Evolutionary conservation across 331 rosid species (phyloP).

Genomic region (Acacia concinna): DNA sequence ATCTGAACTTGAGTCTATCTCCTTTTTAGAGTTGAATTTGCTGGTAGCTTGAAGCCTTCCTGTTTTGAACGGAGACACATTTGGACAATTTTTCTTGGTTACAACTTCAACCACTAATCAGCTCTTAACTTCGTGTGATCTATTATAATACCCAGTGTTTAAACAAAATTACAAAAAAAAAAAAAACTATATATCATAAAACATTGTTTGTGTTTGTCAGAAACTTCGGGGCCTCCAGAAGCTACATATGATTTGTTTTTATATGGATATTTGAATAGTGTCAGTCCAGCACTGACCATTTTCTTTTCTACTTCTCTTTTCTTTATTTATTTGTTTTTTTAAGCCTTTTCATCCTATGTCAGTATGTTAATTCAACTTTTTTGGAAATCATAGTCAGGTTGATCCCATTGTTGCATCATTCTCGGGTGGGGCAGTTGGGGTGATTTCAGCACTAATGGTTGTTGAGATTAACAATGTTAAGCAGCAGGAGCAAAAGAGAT

Average conservation of each 20-base stretch:
- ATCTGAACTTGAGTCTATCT: background rate
- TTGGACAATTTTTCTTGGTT: background rate
- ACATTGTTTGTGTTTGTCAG: background rate
- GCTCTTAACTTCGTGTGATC: background rate
- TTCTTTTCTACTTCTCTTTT: background rate
- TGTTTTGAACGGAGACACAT: background rate
- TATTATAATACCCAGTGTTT: background rate
- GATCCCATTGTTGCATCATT: constrained; percentile 98
- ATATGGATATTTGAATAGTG: constrained; percentile 9
- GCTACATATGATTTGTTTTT: constrained; percentile 9
- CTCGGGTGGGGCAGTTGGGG: constrained; percentile 99
- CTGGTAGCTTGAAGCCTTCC: background rate
- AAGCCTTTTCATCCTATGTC: background rate
- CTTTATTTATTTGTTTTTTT: background rate
- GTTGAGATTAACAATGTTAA: constrained; percentile 95
- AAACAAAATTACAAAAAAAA: background rate
- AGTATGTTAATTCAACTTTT: constrained; percentile 16
- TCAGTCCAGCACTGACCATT: background rate
- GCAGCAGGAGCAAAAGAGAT: constrained; percentile 92
- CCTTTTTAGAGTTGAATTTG: background rate
- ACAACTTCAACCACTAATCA: background rate
- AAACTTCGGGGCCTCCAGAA: background rate
- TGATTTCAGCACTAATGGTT: constrained; percentile 90
- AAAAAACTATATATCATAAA: background rate
- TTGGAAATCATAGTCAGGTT: constrained; percentile 74